Conservation (phyloP, 352 stramenopile genomes). For the Blastocystis hominis region DNA sequence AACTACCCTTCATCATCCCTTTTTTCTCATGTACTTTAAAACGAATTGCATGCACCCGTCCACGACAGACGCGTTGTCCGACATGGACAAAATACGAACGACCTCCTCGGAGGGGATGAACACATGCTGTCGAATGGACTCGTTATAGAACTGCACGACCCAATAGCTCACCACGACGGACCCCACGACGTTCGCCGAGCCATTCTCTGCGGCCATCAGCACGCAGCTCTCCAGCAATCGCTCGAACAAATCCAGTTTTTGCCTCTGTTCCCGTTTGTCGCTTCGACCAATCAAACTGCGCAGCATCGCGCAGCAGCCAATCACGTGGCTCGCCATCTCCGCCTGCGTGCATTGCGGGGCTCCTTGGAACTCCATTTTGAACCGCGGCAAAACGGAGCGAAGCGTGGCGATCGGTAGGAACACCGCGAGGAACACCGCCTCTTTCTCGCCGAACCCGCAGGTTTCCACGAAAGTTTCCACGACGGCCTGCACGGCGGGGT, state of each 20-base stretch:
- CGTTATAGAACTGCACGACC: background rate
- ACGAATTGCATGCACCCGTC: background rate
- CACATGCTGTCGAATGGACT: background rate
- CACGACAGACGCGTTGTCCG: background rate
- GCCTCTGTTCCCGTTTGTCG: background rate
- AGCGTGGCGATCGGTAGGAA: background rate
- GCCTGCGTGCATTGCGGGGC: background rate
- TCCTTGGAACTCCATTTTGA: constrained; percentile 27
- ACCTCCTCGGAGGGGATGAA: background rate
- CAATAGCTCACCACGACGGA: background rate
- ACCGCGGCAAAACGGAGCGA: background rate
- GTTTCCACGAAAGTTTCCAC: background rate
- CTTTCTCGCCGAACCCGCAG: background rate
- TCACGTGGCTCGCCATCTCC: background rate
- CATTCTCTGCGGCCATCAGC: background rate
- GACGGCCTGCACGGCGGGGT: background rate
- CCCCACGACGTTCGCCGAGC: background rate
- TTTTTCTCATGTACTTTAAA: no score
- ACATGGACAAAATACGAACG: background rate
- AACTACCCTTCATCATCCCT: no score
- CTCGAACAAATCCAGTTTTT: background rate
- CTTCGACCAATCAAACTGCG: background rate
- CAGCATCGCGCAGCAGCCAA: background rate
- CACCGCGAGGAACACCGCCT: background rate
- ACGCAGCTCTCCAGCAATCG: background rate